Evolutionary conservation across 805 yeast species (phyloP).

Genomic region (Lachancea mirantina): DNA sequence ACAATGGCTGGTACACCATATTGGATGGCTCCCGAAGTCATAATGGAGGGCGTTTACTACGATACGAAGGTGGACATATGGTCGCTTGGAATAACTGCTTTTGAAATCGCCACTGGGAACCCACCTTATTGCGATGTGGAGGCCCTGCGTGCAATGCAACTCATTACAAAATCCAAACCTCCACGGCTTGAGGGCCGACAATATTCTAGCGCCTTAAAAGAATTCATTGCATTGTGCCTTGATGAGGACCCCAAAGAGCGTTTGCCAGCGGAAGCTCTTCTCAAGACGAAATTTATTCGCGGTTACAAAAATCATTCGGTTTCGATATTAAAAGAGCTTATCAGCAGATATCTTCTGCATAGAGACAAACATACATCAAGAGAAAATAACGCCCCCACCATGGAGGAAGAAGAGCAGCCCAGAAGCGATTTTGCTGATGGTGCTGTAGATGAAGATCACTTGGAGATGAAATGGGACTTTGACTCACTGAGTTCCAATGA

Average conservation of each 20-base stretch:
- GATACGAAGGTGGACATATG: constrained; percentile 93
- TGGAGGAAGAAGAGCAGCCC: constrained; percentile 39
- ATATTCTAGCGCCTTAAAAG: constrained; percentile 69
- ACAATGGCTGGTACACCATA: constrained; percentile 96
- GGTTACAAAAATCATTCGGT: constrained; percentile 56
- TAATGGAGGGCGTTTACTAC: constrained; percentile 80
- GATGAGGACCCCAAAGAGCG: constrained; percentile 92
- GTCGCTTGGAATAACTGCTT: constrained; percentile 92
- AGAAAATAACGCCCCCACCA: constrained; percentile 39
- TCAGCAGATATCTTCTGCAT: constrained; percentile 66
- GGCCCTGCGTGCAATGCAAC: constrained; percentile 88
- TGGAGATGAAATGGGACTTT: constrained; percentile 78
- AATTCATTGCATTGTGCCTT: constrained; percentile 81
- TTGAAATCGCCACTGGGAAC: constrained; percentile 92
- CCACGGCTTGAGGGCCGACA: constrained; percentile 90
- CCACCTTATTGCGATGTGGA: constrained; percentile 97
- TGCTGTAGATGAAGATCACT: constrained; percentile 22
- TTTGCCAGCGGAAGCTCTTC: constrained; percentile 76
- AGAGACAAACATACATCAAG: constrained; percentile 57
- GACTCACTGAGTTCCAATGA: constrained; percentile 72
- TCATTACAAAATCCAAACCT: constrained; percentile 88
- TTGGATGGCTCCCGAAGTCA: constrained; percentile 99
- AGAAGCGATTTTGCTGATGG: constrained; percentile 13
- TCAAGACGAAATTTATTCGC: constrained; percentile 66
- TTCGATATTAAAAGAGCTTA: constrained; percentile 58